phyloP scores from a whole-genome alignment of 345 rosid species.

The Atalantia buxifolia region DNA sequence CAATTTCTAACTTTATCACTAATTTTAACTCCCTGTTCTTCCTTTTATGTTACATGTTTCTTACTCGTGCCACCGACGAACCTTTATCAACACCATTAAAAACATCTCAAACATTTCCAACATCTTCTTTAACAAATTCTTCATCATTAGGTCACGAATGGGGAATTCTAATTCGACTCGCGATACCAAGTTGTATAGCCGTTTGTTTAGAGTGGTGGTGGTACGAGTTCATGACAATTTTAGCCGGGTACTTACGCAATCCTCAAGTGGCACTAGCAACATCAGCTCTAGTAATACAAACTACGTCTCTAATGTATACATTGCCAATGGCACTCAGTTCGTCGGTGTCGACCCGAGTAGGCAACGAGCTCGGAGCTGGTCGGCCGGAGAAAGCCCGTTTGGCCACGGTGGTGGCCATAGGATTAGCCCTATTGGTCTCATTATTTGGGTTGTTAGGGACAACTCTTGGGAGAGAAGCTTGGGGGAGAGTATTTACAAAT shows the following conservation, averaged over 20 bases:
- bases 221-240: constrained; percentile 94
- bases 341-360: constrained; percentile 76
- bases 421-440: constrained; percentile 46
- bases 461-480: constrained; percentile 55
- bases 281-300: constrained; percentile 78
- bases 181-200: constrained; percentile 75
- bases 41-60: constrained; percentile 51
- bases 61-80: constrained; percentile 8
- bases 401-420: constrained; percentile 58
- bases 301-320: constrained; percentile 83
- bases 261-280: constrained; percentile 64
- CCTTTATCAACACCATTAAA: background rate
- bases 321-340: constrained; percentile 70
- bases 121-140: background rate
- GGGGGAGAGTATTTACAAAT: constrained; percentile 65
- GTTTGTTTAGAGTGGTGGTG: constrained; percentile 99
- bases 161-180: constrained; percentile 54
- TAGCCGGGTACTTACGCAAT: constrained; percentile 59
- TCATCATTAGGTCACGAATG: constrained; percentile 35
- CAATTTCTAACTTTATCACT: constrained; percentile 58
- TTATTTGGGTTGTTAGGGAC: constrained; percentile 57
- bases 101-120: background rate
- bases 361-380: constrained; percentile 85
- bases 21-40: constrained; percentile 60
- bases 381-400: constrained; percentile 56